Percentiles rank a stretch among this genome's conserved stretches.
These are phyloP conservation scores for Colletotrichum caudatum DNA, from an alignment of 2,329 filamentous ascomycete genomes.

Conservation along the genomic window DNA sequence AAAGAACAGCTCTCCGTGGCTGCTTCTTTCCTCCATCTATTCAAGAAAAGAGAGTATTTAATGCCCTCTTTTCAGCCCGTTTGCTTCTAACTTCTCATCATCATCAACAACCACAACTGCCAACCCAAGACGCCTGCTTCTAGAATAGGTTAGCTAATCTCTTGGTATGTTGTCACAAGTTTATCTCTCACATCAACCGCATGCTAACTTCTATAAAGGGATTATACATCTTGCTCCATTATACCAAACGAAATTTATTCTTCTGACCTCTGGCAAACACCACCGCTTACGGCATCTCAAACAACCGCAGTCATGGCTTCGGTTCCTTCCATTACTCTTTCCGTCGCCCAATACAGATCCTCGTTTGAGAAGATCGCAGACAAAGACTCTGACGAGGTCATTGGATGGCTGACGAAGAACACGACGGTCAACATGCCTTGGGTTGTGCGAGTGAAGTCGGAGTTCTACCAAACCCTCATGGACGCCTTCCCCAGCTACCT, in stretches of 20 bases:
- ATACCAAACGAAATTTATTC: neutral
- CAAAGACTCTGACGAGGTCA: neutral
- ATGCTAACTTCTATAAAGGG: neutral
- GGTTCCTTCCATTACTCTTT: neutral
- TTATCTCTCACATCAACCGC: fast-evolving
- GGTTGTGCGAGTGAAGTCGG: neutral
- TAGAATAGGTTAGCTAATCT: neutral
- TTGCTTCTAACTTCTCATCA: neutral
- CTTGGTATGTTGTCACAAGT: neutral
- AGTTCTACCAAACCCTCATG: neutral
- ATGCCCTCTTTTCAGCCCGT: neutral
- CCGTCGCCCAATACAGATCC: neutral
- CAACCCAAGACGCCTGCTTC: neutral
- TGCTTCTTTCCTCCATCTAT: neutral
- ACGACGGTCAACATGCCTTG: neutral
- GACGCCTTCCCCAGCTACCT: neutral
- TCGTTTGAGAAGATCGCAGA: neutral
- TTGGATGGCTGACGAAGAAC: neutral
- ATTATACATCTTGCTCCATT: neutral
- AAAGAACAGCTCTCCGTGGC: neutral
- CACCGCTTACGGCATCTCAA: neutral
- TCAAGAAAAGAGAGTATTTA: neutral
- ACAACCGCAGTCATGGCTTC: neutral
- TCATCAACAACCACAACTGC: neutral
- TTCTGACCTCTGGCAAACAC: neutral